Conservation (phyloP, 2,329 filamentous ascomycete species). For the Saccharata proteae region DNA sequence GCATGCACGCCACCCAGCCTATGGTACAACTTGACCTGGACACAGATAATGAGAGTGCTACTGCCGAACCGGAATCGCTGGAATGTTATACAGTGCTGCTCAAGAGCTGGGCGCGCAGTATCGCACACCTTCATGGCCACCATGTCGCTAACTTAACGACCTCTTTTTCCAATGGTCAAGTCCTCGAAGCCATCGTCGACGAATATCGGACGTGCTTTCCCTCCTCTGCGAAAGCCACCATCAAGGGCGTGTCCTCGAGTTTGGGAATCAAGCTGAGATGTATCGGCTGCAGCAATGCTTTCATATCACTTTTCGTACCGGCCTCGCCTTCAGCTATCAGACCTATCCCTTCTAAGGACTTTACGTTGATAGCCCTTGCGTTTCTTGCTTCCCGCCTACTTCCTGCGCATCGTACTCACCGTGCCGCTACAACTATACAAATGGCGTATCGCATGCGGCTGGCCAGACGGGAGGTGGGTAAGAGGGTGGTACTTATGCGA, state of each 20-base stretch:
- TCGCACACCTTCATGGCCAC: constrained; percentile 36
- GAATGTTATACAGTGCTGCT: constrained; percentile 32
- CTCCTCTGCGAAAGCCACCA: constrained; percentile 4
- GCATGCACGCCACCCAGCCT: constrained; percentile 17
- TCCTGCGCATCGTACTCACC: constrained; percentile 34
- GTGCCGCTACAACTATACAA: constrained; percentile 43
- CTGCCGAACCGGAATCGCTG: constrained; percentile 17
- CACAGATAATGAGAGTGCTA: constrained; percentile 16
- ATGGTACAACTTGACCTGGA: constrained; percentile 18
- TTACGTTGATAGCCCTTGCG: constrained; percentile 43
- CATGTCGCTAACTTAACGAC: constrained; percentile 44
- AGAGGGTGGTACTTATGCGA: constrained; percentile 26
- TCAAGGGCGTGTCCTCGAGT: constrained; percentile 4
- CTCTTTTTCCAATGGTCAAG: constrained; percentile 42
- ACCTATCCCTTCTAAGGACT: constrained; percentile 40
- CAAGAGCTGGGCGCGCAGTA: constrained; percentile 42
- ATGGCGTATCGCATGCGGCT: constrained; percentile 33
- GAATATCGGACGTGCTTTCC: constrained; percentile 40
- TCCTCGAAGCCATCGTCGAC: constrained; percentile 44
- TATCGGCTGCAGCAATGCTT: constrained; percentile 31
- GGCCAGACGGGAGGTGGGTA: constrained; percentile 17
- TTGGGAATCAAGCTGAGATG: constrained; percentile 26
- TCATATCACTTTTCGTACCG: constrained; percentile 32
- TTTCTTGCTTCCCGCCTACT: constrained; percentile 49
- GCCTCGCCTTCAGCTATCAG: constrained; percentile 13